Base-by-base conservation (phyloP, 2,329 filamentous ascomycete species). In the Pestalotiopsis sp. region DNA sequence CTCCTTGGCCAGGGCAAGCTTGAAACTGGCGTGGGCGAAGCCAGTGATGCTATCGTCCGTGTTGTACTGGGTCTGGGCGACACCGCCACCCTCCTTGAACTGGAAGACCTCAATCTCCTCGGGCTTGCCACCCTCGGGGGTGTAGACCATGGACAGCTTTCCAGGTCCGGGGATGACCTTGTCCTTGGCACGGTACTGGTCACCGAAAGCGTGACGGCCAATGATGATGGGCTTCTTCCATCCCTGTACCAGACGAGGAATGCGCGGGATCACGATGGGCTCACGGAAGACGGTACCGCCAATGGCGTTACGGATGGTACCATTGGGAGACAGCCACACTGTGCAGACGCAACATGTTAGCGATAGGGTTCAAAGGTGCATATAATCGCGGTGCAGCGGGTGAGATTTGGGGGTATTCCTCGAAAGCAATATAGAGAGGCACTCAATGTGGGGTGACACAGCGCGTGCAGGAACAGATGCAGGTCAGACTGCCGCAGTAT, bases 141-240 rank as follows among this genome's bases (percentile, higher is more conserved):
- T 98, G 87, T 91, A 99, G 77, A 97, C 93, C 90, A 99, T 95
- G 86, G 93, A 91, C 72, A 99, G 90, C 78, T 93, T 97, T 77
- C 96, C 96, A 71, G 92, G 90, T 68, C 92, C 93, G 66, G 91
- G 88, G 72, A 95, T 90, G 71, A 98, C 93, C 72, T 88, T 85
- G 86, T 99, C 96, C 85, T 97, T 97, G 75, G 96, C 96, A 72
- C 95, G 92, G 88, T 99, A 99, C 85, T 99, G 96, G 85, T 98
- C 96, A 79, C 96, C 96, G 79, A 98, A 98, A 73, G 96, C 96
- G 84, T 99, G 96, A 82, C 96, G 94, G 75, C 96, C 96, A 81
- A 99, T 98, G 81, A 98, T 96, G 84, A 99, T 99, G 81, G 96
- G 94, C 86, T 98, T 95, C 88, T 97, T 95, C 96, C 96, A 99